Evolutionary conservation across 148 eudicot species (phyloP).

Genomic region (Camellia granthamiana): DNA sequence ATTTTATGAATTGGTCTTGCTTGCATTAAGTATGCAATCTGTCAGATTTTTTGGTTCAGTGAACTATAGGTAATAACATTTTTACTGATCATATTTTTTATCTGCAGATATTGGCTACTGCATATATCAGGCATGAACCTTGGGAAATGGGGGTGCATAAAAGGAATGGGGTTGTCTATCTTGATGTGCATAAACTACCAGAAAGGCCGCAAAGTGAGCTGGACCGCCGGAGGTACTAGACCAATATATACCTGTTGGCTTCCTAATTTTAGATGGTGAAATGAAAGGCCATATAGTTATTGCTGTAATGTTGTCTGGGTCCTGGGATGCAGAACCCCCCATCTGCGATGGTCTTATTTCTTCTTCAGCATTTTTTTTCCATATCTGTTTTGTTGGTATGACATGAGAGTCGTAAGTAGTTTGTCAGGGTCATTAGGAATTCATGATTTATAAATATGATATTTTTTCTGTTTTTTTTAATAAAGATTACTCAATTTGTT

Average conservation of each 20-base stretch:
- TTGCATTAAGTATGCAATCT: background rate
- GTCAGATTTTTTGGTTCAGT: background rate
- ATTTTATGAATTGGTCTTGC: background rate
- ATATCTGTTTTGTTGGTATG: background rate
- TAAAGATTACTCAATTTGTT: no score
- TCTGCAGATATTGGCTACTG: conserved; percentile 86
- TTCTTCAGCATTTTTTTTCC: background rate
- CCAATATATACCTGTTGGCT: background rate
- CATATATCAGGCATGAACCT: conserved; percentile 88
- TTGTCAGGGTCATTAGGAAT: background rate
- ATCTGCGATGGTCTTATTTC: background rate
- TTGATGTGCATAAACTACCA: conserved; percentile 92
- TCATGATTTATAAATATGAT: background rate
- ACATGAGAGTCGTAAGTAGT: background rate
- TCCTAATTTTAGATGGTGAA: background rate
- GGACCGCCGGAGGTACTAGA: conserved; percentile 74
- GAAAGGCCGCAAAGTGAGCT: conserved; percentile 83
- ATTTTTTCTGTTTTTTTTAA: no score
- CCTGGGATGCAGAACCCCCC: background rate
- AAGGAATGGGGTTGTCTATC: conserved; percentile 92
- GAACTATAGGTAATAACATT: background rate
- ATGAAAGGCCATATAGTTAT: background rate
- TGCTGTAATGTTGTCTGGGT: background rate
- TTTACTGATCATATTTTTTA: background rate
- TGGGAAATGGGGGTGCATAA: conserved; percentile 99